Conservation (phyloP, 106 monocot species). For the Dioscorea alata region DNA sequence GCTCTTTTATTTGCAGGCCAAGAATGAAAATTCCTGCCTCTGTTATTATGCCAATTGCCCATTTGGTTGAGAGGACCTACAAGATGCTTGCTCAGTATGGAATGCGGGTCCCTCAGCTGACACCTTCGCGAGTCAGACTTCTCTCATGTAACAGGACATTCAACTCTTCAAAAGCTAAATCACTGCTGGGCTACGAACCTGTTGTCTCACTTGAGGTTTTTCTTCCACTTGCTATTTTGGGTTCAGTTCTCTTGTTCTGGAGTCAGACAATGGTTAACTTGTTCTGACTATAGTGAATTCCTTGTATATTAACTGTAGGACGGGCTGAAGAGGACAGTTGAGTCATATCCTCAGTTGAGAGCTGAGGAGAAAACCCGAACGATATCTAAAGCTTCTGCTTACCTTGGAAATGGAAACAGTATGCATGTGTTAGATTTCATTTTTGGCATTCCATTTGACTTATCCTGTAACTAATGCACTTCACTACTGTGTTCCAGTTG, state of each 20-base stretch:
- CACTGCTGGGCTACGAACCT: constrained; percentile 79
- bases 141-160: constrained; percentile 92
- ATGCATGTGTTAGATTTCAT: constrained; percentile 29
- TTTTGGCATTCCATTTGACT: neutral
- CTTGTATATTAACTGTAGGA: constrained; percentile 36
- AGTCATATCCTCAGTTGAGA: constrained; percentile 64
- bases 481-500: constrained; percentile 47
- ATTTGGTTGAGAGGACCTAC: constrained; percentile 68
- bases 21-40: constrained; percentile 71
- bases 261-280: too few relatives aligned
- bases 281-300: too few relatives aligned
- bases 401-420: constrained; percentile 76
- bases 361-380: constrained; percentile 20
- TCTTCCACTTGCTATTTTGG: neutral
- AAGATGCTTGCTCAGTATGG: constrained; percentile 69
- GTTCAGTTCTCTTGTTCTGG: neutral
- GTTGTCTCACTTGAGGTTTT: constrained; percentile 82
- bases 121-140: constrained; percentile 91
- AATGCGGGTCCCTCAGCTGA: constrained; percentile 90
- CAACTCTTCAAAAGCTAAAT: constrained; percentile 70
- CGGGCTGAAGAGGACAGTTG: constrained; percentile 74
- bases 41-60: constrained; percentile 89
- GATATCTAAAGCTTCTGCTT: constrained; percentile 63
- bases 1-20: constrained; percentile 48
- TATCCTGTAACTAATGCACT: too few relatives aligned